A percentile compares a stretch with the other conserved stretches of the same genome.
Conservation (phyloP, 2,329 filamentous ascomycete genomes). For the Curvularia spicifera region DNA sequence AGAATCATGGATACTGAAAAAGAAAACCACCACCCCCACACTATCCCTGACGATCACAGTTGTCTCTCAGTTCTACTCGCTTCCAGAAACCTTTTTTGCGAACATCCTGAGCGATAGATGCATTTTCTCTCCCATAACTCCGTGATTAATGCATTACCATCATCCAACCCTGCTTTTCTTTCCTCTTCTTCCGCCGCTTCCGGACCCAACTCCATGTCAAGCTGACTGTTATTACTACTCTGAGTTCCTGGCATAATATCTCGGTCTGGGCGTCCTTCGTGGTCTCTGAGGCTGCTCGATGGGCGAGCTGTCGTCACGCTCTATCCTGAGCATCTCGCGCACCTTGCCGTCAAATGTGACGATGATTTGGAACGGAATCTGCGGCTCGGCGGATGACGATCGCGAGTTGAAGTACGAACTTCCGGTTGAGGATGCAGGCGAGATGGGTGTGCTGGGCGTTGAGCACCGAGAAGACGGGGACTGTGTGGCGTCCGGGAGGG, state of each 20-base stretch:
- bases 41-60: conserved; percentile 2
- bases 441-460: conserved; percentile 10
- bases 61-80: background rate
- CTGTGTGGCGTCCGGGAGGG: background rate
- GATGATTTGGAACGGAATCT: conserved; percentile 36
- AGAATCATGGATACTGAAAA: background rate
- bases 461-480: conserved; percentile 7
- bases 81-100: background rate
- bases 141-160: conserved; percentile 8
- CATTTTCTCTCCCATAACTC: conserved; percentile 2
- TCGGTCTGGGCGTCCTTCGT: conserved; percentile 10
- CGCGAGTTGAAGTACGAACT: conserved; percentile 15
- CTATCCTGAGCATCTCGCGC: conserved; percentile 34
- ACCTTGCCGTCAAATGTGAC: conserved; percentile 39
- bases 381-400: conserved; percentile 20
- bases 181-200: background rate
- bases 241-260: conserved; percentile 21
- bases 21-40: background rate
- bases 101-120: background rate
- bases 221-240: background rate
- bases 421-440: conserved; percentile 11
- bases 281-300: conserved; percentile 9
- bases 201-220: background rate
- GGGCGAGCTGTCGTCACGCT: conserved; percentile 16
- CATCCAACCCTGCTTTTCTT: background rate